Conservation (phyloP, 371 early-diverging fungal species). For the Capillidium rhysosporum region DNA sequence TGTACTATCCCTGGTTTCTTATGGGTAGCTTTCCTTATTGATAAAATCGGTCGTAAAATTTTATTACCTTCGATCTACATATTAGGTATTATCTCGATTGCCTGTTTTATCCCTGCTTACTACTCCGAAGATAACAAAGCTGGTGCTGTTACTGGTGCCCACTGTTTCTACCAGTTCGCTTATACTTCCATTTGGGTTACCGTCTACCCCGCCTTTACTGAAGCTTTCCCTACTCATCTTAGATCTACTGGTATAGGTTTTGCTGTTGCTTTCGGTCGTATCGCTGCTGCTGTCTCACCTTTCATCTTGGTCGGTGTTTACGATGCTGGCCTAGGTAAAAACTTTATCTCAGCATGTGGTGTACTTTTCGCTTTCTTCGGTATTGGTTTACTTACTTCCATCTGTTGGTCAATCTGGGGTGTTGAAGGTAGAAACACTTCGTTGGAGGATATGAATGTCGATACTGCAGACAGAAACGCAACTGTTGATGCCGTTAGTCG, state of each 20-base stretch:
- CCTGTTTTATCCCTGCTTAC: constrained; percentile 5
- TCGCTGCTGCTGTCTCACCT: constrained; percentile 7
- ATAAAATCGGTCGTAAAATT: constrained; percentile 6
- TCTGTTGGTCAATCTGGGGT: background rate
- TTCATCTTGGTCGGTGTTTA: background rate
- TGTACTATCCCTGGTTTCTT: constrained; percentile 3
- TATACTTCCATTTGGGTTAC: constrained; percentile 4
- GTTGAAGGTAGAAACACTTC: constrained; percentile 1
- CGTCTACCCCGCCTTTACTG: constrained; percentile 7
- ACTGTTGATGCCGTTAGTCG: too few species aligned
- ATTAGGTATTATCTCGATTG: constrained; percentile 4
- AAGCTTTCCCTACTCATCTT: constrained; percentile 9
- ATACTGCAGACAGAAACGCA: background rate
- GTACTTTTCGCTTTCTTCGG: background rate
- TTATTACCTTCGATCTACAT: constrained; percentile 5
- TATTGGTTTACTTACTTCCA: constrained; percentile 1
- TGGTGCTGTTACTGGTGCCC: background rate
- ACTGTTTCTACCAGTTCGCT: constrained; percentile 7
- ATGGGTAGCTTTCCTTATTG: constrained; percentile 1
- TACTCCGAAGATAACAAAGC: background rate
- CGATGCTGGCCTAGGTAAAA: background rate
- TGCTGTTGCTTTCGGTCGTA: constrained; percentile 8
- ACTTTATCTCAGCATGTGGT: background rate
- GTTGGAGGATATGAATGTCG: constrained; percentile 4
- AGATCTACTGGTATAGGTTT: constrained; percentile 9